A percentile compares a stretch with the other conserved stretches of the same genome.
phyloP scores from a whole-genome alignment of 257 asterid genomes.

The Nicotiana obtusifolia region DNA sequence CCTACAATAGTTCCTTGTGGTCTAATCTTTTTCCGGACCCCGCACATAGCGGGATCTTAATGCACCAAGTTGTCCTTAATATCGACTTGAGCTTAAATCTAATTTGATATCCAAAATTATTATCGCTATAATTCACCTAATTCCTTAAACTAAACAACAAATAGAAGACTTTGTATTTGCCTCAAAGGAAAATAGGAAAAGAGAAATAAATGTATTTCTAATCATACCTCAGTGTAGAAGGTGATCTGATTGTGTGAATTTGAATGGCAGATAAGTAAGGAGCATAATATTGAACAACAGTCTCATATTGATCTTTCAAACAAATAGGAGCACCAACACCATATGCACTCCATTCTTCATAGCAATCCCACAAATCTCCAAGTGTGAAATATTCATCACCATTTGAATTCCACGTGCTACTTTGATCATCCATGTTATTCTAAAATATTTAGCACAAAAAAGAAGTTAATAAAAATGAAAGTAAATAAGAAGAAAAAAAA shows the following conservation, averaged over 20 bases:
- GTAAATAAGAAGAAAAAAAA: background rate
- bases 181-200: background rate
- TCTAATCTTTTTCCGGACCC: too few species aligned
- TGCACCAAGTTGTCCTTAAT: too few species aligned
- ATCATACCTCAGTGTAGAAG: background rate
- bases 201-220: background rate
- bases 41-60: too few species aligned
- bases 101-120: too few species aligned
- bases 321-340: constrained; percentile 22
- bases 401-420: constrained; percentile 6
- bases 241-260: constrained; percentile 14
- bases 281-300: constrained; percentile 19
- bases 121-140: too few species aligned
- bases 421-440: constrained; percentile 8
- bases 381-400: constrained; percentile 18
- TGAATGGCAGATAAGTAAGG: constrained; percentile 29
- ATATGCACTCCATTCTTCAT: constrained; percentile 34
- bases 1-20: too few species aligned
- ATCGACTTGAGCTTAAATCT: too few species aligned
- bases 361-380: constrained; percentile 21
- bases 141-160: too few species aligned
- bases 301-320: background rate
- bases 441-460: background rate
- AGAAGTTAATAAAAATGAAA: background rate
- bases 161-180: background rate